phyloP scores from a whole-genome alignment of 768 basidiomycete genomes.

The Psilocybe sp. region DNA sequence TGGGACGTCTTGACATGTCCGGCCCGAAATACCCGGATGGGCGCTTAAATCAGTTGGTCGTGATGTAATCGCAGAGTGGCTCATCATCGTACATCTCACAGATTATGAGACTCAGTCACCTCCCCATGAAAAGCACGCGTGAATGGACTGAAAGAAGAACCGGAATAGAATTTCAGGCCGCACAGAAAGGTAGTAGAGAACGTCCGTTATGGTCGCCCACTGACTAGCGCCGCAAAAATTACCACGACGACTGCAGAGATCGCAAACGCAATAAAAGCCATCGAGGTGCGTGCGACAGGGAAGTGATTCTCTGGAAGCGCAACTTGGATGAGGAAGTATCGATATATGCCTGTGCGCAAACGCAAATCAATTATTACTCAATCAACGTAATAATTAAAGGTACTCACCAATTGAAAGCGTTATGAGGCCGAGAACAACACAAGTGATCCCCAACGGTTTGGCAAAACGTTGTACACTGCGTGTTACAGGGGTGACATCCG shows the following conservation, averaged over 20 bases:
- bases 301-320: constrained; percentile 49
- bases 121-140: too few relatives aligned
- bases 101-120: too few relatives aligned
- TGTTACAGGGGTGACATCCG: background rate
- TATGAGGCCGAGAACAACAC: constrained; percentile 42
- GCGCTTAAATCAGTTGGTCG: too few relatives aligned
- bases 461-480: constrained; percentile 31
- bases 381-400: background rate
- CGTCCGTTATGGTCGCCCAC: too few relatives aligned
- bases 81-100: too few relatives aligned
- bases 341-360: constrained; percentile 34
- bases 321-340: constrained; percentile 54
- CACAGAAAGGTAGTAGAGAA: too few relatives aligned
- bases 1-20: too few relatives aligned
- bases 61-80: too few relatives aligned
- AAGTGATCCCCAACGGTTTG: constrained; percentile 50
- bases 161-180: too few relatives aligned
- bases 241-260: constrained; percentile 38
- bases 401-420: constrained; percentile 49
- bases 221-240: constrained; percentile 40
- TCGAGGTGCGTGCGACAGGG: constrained; percentile 49
- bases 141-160: too few relatives aligned
- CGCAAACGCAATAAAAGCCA: constrained; percentile 34
- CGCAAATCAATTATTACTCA: background rate
- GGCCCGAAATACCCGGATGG: too few relatives aligned